Conservation (phyloP, 2,329 filamentous ascomycete genomes). For the Neonectria ditissima region DNA sequence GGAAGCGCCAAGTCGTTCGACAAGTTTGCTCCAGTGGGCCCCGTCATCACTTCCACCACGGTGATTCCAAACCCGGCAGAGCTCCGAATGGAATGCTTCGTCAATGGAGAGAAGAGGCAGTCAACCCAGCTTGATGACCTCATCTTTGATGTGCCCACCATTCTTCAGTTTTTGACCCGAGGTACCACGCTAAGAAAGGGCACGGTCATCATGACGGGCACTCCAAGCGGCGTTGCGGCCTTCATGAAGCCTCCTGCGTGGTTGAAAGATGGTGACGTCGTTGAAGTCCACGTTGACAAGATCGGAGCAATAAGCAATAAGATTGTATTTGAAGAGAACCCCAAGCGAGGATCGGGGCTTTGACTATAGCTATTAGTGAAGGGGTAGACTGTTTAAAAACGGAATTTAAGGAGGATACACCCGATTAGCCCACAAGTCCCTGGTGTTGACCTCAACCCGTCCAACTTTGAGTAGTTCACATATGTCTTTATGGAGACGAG, state of each 20-base stretch:
- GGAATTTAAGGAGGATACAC: too few species aligned
- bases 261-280: slow-evolving; percentile 10
- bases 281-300: slow-evolving; percentile 5
- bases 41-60: slow-evolving; percentile 1
- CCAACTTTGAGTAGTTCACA: too few species aligned
- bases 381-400: too few species aligned
- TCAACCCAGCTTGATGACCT: slow-evolving; percentile 6
- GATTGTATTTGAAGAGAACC: not conserved
- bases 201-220: slow-evolving; percentile 15
- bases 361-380: too few species aligned
- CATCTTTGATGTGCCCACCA: not conserved
- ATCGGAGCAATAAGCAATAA: slow-evolving; percentile 7
- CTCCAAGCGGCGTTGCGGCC: slow-evolving; percentile 13
- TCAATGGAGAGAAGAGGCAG: slow-evolving; percentile 17
- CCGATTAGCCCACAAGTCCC: too few species aligned
- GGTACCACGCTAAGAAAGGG: slow-evolving; percentile 9
- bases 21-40: slow-evolving; percentile 13
- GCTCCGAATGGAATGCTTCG: slow-evolving; percentile 2
- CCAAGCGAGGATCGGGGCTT: too few species aligned
- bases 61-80: not conserved
- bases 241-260: slow-evolving; percentile 19
- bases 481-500: too few species aligned
- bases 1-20: slow-evolving; percentile 13
- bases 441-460: too few species aligned
- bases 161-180: slow-evolving; percentile 6